These are phyloP conservation scores for Rhamnella rubrinervis DNA, from an alignment of 331 rosid genomes.

Conservation along the genomic window DNA sequence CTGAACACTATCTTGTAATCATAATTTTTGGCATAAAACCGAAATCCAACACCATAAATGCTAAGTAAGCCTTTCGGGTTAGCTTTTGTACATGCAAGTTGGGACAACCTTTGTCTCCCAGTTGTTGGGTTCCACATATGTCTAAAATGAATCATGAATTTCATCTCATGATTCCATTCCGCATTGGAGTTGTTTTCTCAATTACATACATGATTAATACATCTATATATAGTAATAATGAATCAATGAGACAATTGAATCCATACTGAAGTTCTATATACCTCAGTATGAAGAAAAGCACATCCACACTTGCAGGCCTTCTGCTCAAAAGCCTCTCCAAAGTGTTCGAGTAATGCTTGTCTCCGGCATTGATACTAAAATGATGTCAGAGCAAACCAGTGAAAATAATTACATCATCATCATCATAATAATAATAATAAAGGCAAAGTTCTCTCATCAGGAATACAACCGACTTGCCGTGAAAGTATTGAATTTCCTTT, in stretches of 20 bases:
- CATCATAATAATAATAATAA: neutral
- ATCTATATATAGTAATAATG: too few relatives aligned
- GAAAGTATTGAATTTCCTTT: neutral
- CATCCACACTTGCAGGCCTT: constrained; percentile 63
- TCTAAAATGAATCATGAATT: too few relatives aligned
- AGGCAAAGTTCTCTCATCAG: neutral
- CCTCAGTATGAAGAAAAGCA: neutral
- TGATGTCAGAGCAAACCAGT: constrained; percentile 20
- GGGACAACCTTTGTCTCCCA: too few relatives aligned
- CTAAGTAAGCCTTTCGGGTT: too few relatives aligned
- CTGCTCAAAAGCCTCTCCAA: constrained; percentile 76
- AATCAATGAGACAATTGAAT: neutral
- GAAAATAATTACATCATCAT: neutral
- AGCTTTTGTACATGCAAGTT: too few relatives aligned
- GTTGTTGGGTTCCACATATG: too few relatives aligned
- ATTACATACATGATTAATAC: too few relatives aligned
- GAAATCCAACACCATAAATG: too few relatives aligned
- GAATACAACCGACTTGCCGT: neutral
- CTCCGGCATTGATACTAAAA: constrained; percentile 79
- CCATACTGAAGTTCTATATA: neutral
- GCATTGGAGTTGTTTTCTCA: too few relatives aligned
- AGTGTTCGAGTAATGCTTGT: constrained; percentile 75
- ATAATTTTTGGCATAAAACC: too few relatives aligned
- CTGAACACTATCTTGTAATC: too few relatives aligned
- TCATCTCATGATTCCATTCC: too few relatives aligned